Base-by-base conservation (phyloP, 208 protist species). In the Trypanosomatidae sp. region DNA sequence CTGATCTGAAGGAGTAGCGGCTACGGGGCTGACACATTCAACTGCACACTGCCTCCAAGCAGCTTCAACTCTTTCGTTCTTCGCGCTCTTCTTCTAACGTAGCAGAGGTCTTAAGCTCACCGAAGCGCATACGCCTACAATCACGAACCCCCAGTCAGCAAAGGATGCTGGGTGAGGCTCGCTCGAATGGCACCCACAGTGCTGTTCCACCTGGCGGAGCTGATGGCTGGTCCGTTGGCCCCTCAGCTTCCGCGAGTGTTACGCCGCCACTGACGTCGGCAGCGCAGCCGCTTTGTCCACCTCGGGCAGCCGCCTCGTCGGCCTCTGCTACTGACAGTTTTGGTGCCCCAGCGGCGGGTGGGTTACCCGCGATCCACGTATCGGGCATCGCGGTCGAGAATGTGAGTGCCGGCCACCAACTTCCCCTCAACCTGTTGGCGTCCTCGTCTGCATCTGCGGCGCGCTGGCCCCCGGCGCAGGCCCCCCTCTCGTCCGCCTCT, bases 211-310 rank as follows among this genome's bases (percentile, higher is more conserved):
- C 46, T 69, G 19, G 30, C 2, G 43, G 46, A 49, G 17, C 33
- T 46, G 50, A 44, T 71, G 66, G 39, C 6, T 60, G 66, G 66
- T 33, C 66, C 6, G 43, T 50, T 56, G 66, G 66, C 17, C 33
- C 36, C n/a, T 17, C 66, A 13, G 25, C 44, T 39, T n/a, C 44
- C n/a, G 43, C 39, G 22, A 52, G 59, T 65, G 25, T 46, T 43
- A 17, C 17, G 0, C 33, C 39, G 8, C 59, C 30, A 46, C 8
- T 46, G 19, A 22, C 13, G 59, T 46, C 59, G 25, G 22, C 17
- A 9, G 22, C 10, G 59, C 39, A 65, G 19, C 39, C 39, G 17
- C 22, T 39, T 47, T 15, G 36, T 19, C 6, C 39, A 22, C 36
- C 59, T 19, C 39, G 1, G 33, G 17, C 39, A 65, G 39, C 19